These are phyloP conservation scores for Pittosporum tobira DNA, from an alignment of 129 eudicot genomes.

Conservation along the genomic window DNA sequence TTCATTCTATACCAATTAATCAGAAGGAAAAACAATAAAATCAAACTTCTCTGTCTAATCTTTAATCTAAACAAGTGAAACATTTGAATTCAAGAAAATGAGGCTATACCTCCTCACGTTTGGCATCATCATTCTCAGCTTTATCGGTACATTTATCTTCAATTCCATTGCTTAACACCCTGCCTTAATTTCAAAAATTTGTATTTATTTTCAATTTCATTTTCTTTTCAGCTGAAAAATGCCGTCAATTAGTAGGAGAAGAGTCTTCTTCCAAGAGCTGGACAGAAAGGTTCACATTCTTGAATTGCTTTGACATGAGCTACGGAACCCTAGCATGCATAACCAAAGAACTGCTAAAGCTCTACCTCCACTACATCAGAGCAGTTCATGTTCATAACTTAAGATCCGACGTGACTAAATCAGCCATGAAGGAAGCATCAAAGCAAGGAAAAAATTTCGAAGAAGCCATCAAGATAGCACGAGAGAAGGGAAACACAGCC, in stretches of 20 bases:
- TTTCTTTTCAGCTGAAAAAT: conserved; percentile 30
- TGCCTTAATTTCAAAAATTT: background rate
- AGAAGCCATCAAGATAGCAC: conserved; percentile 23
- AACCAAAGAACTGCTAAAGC: conserved; percentile 22
- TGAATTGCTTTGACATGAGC: conserved; percentile 33
- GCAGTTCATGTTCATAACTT: conserved; percentile 33
- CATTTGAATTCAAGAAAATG: conserved; percentile 7
- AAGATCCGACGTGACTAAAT: conserved; percentile 20
- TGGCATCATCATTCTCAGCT: conserved; percentile 16
- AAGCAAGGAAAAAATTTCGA: conserved; percentile 8
- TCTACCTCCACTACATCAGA: conserved; percentile 28
- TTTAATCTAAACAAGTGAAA: background rate
- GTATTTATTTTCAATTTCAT: background rate
- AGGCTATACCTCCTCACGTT: conserved; percentile 11
- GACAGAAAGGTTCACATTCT: conserved; percentile 31
- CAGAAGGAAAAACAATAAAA: background rate
- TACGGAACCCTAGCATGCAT: conserved; percentile 35
- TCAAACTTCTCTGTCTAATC: background rate
- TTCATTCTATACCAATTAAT: background rate
- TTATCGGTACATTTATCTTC: conserved; percentile 16
- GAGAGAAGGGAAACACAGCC: conserved; percentile 19
- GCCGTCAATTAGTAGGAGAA: conserved; percentile 30
- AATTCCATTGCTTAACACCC: background rate
- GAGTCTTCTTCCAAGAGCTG: conserved; percentile 27
- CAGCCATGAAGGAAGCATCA: conserved; percentile 13